Conservation (phyloP, 192 early-diverging fungal genomes). For the Podila verticillata region DNA sequence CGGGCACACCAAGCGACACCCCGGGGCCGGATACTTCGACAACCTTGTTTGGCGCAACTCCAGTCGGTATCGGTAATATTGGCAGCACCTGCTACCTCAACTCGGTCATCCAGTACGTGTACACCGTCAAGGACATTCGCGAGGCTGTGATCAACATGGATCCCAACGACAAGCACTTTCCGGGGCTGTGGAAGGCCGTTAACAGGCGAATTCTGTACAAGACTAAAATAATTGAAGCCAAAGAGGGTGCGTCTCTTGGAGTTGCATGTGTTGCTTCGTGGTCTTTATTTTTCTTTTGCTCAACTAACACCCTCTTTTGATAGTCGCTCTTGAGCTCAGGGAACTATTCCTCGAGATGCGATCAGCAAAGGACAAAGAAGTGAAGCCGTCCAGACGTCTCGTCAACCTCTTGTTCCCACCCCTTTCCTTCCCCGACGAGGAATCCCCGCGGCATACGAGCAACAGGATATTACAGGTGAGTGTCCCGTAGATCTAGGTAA, state of each 20-base stretch:
- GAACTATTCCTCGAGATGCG: conserved; percentile 20
- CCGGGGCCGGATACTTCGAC: conserved; percentile 34
- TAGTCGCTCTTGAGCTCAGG: conserved; percentile 37
- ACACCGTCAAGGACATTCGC: conserved; percentile 70
- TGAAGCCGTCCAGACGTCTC: conserved; percentile 17
- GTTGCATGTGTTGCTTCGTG: not conserved
- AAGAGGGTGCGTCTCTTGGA: conserved; percentile 54
- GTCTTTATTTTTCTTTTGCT: not conserved
- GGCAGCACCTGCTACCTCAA: conserved; percentile 94
- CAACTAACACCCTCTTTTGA: not conserved
- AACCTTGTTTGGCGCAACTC: conserved; percentile 54
- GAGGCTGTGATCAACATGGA: conserved; percentile 67
- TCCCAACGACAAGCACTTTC: conserved; percentile 42
- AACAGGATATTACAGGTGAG: conserved; percentile 78
- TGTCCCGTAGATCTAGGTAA: not conserved
- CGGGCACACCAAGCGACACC: not conserved
- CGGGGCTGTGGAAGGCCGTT: conserved; percentile 54
- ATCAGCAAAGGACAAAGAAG: conserved; percentile 13
- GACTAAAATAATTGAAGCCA: conserved; percentile 56
- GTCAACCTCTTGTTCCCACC: conserved; percentile 54
- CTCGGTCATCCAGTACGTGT: conserved; percentile 82
- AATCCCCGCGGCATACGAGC: conserved; percentile 42
- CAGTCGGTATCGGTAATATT: conserved; percentile 81
- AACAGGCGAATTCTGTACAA: conserved; percentile 55
- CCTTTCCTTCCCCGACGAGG: too few species aligned